Conservation (phyloP, 371 early-diverging fungal species). For the Mortierella sp. region DNA sequence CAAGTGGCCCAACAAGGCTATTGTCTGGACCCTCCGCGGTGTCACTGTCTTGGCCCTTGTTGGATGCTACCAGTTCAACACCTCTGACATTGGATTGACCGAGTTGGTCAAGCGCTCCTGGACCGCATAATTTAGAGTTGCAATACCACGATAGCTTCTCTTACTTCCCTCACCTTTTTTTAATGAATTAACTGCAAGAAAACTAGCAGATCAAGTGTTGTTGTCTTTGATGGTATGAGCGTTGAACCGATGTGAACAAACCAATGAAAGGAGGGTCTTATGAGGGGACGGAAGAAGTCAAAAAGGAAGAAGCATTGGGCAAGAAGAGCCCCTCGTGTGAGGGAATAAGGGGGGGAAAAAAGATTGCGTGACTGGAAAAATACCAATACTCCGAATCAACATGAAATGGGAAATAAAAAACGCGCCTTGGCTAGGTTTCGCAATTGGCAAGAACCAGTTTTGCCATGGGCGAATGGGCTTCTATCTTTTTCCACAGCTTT, state of each 20-base stretch:
- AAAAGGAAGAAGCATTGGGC: background rate
- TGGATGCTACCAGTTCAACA: constrained; percentile 95
- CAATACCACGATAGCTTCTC: background rate
- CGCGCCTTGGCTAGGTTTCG: constrained; percentile 1
- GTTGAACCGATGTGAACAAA: background rate
- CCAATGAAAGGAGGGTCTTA: background rate
- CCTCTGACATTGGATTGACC: constrained; percentile 94
- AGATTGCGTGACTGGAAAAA: background rate
- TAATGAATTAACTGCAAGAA: background rate
- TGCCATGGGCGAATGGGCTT: background rate
- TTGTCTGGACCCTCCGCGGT: constrained; percentile 72
- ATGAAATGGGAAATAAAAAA: background rate
- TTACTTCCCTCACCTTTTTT: background rate
- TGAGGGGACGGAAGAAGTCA: background rate
- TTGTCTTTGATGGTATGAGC: background rate
- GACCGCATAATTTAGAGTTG: constrained; percentile 70
- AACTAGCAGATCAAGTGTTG: background rate
- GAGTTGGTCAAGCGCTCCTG: constrained; percentile 87
- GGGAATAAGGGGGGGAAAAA: background rate
- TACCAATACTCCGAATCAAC: background rate
- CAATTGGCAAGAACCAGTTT: constrained; percentile 3
- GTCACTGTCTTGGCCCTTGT: constrained; percentile 83
- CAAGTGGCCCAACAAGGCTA: constrained; percentile 68
- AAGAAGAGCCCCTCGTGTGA: background rate
- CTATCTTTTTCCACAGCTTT: background rate